phyloP scores from a whole-genome alignment of 179 eudicot genomes.

The Patellifolia procumbens region DNA sequence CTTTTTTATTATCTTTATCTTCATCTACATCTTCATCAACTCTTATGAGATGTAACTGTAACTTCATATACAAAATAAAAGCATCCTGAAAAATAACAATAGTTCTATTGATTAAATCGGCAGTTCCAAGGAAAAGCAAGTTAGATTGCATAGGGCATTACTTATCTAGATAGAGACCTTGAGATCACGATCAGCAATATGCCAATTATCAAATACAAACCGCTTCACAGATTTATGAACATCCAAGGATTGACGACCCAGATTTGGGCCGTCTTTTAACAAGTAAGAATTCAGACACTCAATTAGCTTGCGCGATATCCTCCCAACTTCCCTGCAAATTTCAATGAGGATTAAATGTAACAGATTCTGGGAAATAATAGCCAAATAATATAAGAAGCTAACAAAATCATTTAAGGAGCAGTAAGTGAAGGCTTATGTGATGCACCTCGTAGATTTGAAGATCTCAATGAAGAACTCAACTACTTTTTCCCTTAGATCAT shows the following conservation, averaged over 20 bases:
- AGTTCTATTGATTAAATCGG: conserved; percentile 8
- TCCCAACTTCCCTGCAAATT: conserved; percentile 73
- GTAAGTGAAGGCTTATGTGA: conserved; percentile 11
- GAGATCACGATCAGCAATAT: conserved; percentile 64
- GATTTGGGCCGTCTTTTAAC: conserved; percentile 89
- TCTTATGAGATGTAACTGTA: conserved; percentile 76
- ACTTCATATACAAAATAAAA: conserved; percentile 67
- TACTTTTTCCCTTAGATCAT: conserved; percentile 62
- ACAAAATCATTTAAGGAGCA: conserved; percentile 1
- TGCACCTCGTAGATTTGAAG: conserved; percentile 65
- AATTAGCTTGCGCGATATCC: conserved; percentile 73
- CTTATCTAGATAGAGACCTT: conserved; percentile 47
- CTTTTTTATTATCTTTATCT: conserved; percentile 34
- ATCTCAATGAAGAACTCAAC: conserved; percentile 60
- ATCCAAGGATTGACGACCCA: conserved; percentile 65
- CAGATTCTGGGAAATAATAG: conserved; percentile 14
- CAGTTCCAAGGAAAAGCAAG: neutral
- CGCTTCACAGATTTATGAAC: conserved; percentile 75
- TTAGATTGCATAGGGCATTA: neutral
- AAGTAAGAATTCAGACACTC: conserved; percentile 82
- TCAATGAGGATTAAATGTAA: conserved; percentile 3
- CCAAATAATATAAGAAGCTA: conserved; percentile 6
- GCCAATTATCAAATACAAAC: conserved; percentile 75
- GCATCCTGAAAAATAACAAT: conserved; percentile 53
- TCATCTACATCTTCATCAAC: conserved; percentile 46